Evolutionary conservation across 2,329 filamentous ascomycete genomes (phyloP).

Genomic region (Neurospora sp.): DNA sequence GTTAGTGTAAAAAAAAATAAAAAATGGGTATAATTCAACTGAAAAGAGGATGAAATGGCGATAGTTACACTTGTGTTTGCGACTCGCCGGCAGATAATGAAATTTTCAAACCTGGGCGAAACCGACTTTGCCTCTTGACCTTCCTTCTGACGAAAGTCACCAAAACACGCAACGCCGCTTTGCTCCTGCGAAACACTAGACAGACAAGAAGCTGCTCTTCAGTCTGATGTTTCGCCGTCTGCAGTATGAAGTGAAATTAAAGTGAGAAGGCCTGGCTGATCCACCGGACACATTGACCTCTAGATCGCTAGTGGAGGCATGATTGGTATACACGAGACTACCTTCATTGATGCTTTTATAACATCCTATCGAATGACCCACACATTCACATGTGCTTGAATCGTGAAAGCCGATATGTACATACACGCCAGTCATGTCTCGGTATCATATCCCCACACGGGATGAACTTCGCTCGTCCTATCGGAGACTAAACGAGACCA

Average conservation of each 20-base stretch:
- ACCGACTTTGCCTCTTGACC: not conserved
- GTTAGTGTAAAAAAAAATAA: too few relatives aligned
- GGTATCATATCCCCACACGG: not conserved
- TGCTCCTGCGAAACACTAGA: not conserved
- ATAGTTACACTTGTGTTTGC: not conserved
- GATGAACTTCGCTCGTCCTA: not conserved
- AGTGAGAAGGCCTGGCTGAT: not conserved
- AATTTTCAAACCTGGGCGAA: not conserved
- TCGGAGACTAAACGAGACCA: not conserved
- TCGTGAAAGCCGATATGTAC: not conserved
- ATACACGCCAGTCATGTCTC: not conserved
- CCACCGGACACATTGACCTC: not conserved
- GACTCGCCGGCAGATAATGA: not conserved
- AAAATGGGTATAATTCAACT: not conserved
- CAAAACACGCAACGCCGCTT: not conserved
- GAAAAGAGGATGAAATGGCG: not conserved
- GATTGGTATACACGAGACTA: not conserved
- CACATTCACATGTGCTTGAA: not conserved
- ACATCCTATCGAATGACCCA: not conserved
- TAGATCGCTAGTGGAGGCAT: not conserved
- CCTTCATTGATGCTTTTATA: not conserved
- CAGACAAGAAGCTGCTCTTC: not conserved
- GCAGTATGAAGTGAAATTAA: not conserved
- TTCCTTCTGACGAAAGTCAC: not conserved
- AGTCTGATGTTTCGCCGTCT: not conserved